Evolutionary conservation across 495 filamentous ascomycete genomes (phyloP).

Genomic region (Letharia lupina): DNA sequence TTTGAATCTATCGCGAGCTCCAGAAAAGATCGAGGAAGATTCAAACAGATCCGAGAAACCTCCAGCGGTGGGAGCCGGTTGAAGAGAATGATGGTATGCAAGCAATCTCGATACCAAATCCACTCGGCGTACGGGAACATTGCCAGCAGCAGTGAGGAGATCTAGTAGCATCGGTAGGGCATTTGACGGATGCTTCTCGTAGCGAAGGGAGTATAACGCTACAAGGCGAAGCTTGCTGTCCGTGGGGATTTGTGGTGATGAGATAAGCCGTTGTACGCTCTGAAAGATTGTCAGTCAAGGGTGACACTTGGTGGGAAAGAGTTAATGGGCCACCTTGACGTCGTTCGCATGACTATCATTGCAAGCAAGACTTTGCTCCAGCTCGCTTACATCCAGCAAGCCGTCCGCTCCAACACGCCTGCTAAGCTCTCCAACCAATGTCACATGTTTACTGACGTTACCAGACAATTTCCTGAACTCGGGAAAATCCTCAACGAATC

Average conservation of each 20-base stretch:
- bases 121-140: conserved; percentile 61
- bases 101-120: conserved; percentile 70
- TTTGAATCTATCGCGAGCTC: conserved; percentile 82
- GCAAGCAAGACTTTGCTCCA: conserved; percentile 94
- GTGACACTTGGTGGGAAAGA: not conserved
- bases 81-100: conserved; percentile 73
- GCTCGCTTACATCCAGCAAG: conserved; percentile 85
- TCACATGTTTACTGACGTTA: conserved; percentile 98
- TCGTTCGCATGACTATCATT: conserved; percentile 88
- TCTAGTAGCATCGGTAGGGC: conserved; percentile 75
- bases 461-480: conserved; percentile 95
- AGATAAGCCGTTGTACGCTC: conserved; percentile 79
- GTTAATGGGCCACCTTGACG: conserved; percentile 54
- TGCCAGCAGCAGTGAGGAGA: conserved; percentile 67
- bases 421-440: conserved; percentile 86
- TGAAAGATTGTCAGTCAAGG: conserved; percentile 31
- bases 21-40: conserved; percentile 81
- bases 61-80: conserved; percentile 57
- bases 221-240: conserved; percentile 81
- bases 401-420: conserved; percentile 74
- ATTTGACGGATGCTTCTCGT: conserved; percentile 75
- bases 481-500: conserved; percentile 96
- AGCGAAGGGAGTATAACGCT: conserved; percentile 86
- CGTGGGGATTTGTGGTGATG: conserved; percentile 59
- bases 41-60: conserved; percentile 89